A percentile compares a stretch with the other conserved stretches of the same genome.
Evolutionary conservation across 2,329 filamentous ascomycete species (phyloP).

Genomic region (Parastagonospora avenae): DNA sequence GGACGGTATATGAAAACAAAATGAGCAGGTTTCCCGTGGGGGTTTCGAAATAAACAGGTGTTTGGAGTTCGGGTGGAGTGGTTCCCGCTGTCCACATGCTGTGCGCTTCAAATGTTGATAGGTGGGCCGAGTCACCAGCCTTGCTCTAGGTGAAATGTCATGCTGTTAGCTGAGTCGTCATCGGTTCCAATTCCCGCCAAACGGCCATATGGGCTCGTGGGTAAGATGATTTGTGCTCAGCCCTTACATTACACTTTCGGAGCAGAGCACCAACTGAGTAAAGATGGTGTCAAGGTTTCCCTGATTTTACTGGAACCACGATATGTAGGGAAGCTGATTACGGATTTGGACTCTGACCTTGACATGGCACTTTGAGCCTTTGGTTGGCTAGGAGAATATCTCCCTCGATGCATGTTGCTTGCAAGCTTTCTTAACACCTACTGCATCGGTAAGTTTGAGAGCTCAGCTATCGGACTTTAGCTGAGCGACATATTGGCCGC

Average conservation of each 20-base stretch:
- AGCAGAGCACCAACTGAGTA: slow-evolving; percentile 6
- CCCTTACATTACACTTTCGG: slow-evolving; percentile 1
- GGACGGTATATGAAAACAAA: background rate
- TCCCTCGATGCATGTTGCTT: slow-evolving; percentile 6
- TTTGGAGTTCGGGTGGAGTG: background rate
- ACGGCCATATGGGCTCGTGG: background rate
- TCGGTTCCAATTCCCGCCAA: background rate
- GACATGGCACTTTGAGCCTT: slow-evolving; percentile 1
- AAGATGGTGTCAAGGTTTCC: slow-evolving; percentile 5
- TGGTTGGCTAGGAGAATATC: slow-evolving; percentile 16
- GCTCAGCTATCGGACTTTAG: background rate
- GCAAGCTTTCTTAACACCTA: slow-evolving; percentile 16
- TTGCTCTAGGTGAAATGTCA: slow-evolving; percentile 1
- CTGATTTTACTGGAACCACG: background rate
- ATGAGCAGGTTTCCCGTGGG: background rate
- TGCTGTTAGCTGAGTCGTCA: background rate
- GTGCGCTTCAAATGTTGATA: background rate
- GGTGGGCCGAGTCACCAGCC: background rate
- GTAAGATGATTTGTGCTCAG: background rate
- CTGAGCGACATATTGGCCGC: background rate
- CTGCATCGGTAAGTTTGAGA: slow-evolving; percentile 15
- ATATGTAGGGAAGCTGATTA: slow-evolving; percentile 10
- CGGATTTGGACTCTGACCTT: background rate
- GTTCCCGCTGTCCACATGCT: background rate
- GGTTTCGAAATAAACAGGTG: background rate